phyloP scores from a whole-genome alignment of 192 early-diverging fungal species.

The Rhizophagus clarus region DNA sequence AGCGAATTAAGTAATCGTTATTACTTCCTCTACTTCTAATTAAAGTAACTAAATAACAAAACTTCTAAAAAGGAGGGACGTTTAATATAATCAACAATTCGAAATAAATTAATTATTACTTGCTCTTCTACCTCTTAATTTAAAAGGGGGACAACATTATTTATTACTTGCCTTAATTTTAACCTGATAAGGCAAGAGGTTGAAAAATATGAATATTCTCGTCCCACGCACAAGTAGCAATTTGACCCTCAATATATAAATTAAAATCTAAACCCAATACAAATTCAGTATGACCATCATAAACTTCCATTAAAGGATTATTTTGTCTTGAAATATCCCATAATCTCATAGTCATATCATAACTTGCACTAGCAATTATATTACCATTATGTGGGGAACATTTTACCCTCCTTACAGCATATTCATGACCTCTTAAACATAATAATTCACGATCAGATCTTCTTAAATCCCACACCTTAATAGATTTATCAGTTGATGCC shows the following conservation, averaged over 20 bases:
- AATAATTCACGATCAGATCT: constrained; percentile 70
- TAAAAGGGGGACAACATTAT: too few relatives aligned
- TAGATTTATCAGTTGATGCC: constrained; percentile 76
- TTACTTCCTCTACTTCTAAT: too few relatives aligned
- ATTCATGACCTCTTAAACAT: constrained; percentile 87
- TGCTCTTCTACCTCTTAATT: too few relatives aligned
- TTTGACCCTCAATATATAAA: constrained; percentile 80
- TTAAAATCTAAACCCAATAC: constrained; percentile 94
- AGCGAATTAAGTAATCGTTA: too few relatives aligned
- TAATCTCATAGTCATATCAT: constrained; percentile 96
- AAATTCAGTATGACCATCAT: constrained; percentile 94
- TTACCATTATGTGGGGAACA: constrained; percentile 88
- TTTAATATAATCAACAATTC: too few relatives aligned
- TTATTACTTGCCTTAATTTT: too few relatives aligned
- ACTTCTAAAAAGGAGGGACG: too few relatives aligned
- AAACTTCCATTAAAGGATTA: constrained; percentile 63
- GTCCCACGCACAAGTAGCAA: constrained; percentile 98
- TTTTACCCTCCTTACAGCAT: constrained; percentile 88
- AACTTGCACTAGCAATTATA: constrained; percentile 61
- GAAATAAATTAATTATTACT: too few relatives aligned
- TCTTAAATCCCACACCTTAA: constrained; percentile 93
- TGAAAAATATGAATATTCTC: constrained; percentile 70
- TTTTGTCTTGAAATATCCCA: constrained; percentile 75
- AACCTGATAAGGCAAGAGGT: too few relatives aligned
- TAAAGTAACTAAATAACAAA: too few relatives aligned